Percentiles rank a stretch among this genome's conserved stretches.
Conservation (phyloP, 805 yeast species). For the Cephaloascus fragrans region DNA sequence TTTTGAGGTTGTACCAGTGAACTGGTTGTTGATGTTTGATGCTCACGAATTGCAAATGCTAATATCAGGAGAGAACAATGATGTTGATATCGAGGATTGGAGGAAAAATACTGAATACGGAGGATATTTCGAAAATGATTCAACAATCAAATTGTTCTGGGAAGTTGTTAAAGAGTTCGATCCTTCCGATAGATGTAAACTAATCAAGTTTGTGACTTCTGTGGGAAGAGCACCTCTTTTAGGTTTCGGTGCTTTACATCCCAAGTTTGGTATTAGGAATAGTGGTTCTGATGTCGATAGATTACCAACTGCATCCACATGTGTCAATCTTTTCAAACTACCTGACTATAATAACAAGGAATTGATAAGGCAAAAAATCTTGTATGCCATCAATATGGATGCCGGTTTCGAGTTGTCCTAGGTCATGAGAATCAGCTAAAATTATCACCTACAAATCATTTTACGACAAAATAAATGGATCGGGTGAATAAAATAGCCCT, state of each 20-base stretch:
- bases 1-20: slow-evolving; percentile 52
- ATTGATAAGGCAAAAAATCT: slow-evolving; percentile 48
- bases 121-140: slow-evolving; percentile 45
- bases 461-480: too few relatives aligned
- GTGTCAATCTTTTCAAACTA: slow-evolving; percentile 77
- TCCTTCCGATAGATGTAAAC: slow-evolving; percentile 48
- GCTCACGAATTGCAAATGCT: slow-evolving; percentile 75
- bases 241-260: slow-evolving; percentile 69
- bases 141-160: slow-evolving; percentile 66
- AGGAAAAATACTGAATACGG: slow-evolving; percentile 52
- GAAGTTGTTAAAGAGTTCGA: slow-evolving; percentile 61
- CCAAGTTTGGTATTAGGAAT: slow-evolving; percentile 72
- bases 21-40: slow-evolving; percentile 81
- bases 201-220: slow-evolving; percentile 85
- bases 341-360: slow-evolving; percentile 71
- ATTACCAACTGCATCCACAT: slow-evolving; percentile 88
- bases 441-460: too few relatives aligned
- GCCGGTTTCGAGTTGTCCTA: slow-evolving; percentile 82
- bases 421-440: too few relatives aligned
- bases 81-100: slow-evolving; percentile 66
- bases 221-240: slow-evolving; percentile 86
- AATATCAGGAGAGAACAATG: slow-evolving; percentile 70
- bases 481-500: too few relatives aligned
- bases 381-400: slow-evolving; percentile 71
- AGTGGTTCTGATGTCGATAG: slow-evolving; percentile 47